phyloP scores from a whole-genome alignment of 2,329 filamentous ascomycete species.

The Ascochyta fabae region DNA sequence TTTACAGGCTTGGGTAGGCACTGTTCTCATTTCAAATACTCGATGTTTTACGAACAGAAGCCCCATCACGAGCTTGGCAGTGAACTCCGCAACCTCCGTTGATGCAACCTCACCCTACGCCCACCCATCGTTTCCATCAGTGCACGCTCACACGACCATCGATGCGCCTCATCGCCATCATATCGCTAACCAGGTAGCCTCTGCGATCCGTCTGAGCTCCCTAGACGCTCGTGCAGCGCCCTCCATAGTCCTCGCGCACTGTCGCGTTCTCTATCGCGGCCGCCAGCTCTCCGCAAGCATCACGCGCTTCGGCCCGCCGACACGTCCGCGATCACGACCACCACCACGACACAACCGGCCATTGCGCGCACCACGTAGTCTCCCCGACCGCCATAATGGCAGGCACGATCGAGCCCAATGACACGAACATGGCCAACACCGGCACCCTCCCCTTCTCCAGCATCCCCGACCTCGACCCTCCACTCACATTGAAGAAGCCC shows the following conservation, averaged over 20 bases:
- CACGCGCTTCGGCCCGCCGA: constrained; percentile 23
- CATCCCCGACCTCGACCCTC: constrained; percentile 45
- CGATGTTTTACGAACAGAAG: neutral
- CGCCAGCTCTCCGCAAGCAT: constrained; percentile 22
- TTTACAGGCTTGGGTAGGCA: neutral
- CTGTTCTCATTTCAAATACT: too few species aligned
- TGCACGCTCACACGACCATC: constrained; percentile 22
- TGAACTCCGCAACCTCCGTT: constrained; percentile 33
- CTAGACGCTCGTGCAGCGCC: constrained; percentile 9
- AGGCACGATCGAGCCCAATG: constrained; percentile 47
- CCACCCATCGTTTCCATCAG: constrained; percentile 29
- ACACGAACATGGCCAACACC: constrained; percentile 44
- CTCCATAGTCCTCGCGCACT: constrained; percentile 4
- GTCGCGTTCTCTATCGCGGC: constrained; percentile 18
- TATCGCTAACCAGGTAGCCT: neutral
- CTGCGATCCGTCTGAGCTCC: constrained; percentile 21
- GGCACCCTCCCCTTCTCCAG: constrained; percentile 44
- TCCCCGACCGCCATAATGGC: constrained; percentile 40
- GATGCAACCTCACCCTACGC: constrained; percentile 34
- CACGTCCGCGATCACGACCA: constrained; percentile 8
- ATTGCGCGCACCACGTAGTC: constrained; percentile 25
- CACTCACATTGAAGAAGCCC: constrained; percentile 55
- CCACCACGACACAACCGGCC: constrained; percentile 5
- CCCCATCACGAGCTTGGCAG: constrained; percentile 10
- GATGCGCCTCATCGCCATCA: constrained; percentile 2